These are phyloP conservation scores for Coemansia sp. DNA, from an alignment of 192 early-diverging fungal species.

Conservation along the genomic window DNA sequence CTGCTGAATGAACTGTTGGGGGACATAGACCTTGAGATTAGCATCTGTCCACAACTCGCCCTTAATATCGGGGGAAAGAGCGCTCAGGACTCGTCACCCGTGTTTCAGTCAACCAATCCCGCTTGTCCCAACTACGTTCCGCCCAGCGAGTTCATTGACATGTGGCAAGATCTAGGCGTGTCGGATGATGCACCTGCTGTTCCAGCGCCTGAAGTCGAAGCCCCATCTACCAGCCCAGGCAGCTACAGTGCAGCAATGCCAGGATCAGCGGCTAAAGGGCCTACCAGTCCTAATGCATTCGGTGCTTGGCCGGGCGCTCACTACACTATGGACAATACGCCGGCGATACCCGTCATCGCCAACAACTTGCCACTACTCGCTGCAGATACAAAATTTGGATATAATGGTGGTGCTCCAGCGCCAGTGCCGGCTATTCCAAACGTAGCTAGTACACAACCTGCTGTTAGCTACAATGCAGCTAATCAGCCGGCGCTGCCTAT, in stretches of 20 bases:
- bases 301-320: neutral
- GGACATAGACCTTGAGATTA: slow-evolving; percentile 26
- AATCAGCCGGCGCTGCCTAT: neutral
- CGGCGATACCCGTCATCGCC: neutral
- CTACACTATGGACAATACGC: neutral
- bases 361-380: neutral
- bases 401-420: neutral
- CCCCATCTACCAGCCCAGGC: neutral
- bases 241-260: neutral
- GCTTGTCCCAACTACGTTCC: slow-evolving; percentile 46
- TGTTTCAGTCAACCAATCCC: slow-evolving; percentile 30
- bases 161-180: neutral
- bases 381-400: neutral
- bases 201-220: neutral
- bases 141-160: slow-evolving; percentile 3
- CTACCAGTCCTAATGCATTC: neutral
- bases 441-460: neutral
- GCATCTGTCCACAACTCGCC: slow-evolving; percentile 21
- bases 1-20: slow-evolving; percentile 32
- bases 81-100: neutral
- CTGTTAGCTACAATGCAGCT: neutral
- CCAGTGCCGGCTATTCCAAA: neutral
- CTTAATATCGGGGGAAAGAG: slow-evolving; percentile 1
- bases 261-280: neutral
- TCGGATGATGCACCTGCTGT: neutral